phyloP scores from a whole-genome alignment of 2,329 filamentous ascomycete genomes.

The Nemania bipapillata region DNA sequence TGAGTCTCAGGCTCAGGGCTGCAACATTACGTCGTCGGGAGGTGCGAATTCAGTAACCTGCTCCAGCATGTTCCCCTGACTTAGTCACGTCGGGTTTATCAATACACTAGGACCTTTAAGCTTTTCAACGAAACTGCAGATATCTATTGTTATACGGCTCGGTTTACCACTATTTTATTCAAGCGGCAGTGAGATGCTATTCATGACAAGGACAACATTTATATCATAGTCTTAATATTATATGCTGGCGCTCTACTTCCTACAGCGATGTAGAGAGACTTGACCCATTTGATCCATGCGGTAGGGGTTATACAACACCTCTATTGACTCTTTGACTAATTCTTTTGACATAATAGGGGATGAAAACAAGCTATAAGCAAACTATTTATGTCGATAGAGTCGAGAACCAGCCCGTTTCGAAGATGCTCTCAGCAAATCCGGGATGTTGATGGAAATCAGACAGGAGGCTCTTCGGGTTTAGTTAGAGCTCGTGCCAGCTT shows the following conservation, averaged over 20 bases:
- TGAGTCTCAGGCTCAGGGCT: constrained; percentile 68
- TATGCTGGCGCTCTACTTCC: too few species aligned
- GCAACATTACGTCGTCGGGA: constrained; percentile 65
- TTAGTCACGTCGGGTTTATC: constrained; percentile 69
- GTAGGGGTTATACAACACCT: too few species aligned
- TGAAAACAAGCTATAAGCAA: neutral
- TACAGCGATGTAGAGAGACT: too few species aligned
- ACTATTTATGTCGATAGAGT: constrained; percentile 21
- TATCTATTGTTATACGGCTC: constrained; percentile 39
- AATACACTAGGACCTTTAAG: constrained; percentile 40
- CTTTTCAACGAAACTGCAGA: constrained; percentile 38
- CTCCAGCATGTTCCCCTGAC: constrained; percentile 70
- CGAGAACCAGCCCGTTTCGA: constrained; percentile 20
- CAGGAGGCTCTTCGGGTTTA: constrained; percentile 22
- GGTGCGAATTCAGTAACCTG: constrained; percentile 54
- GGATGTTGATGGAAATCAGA: neutral
- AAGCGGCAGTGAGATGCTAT: constrained; percentile 42
- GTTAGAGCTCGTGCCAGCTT: constrained; percentile 14
- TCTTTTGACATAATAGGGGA: too few species aligned
- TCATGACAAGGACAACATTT: constrained; percentile 44
- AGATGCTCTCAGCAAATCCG: neutral
- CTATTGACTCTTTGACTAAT: too few species aligned
- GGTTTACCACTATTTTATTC: constrained; percentile 37
- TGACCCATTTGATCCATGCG: too few species aligned
- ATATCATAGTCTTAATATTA: too few species aligned